These are phyloP conservation scores for Clonostachys byssicola DNA, from an alignment of 2,329 filamentous ascomycete species.

Conservation along the genomic window DNA sequence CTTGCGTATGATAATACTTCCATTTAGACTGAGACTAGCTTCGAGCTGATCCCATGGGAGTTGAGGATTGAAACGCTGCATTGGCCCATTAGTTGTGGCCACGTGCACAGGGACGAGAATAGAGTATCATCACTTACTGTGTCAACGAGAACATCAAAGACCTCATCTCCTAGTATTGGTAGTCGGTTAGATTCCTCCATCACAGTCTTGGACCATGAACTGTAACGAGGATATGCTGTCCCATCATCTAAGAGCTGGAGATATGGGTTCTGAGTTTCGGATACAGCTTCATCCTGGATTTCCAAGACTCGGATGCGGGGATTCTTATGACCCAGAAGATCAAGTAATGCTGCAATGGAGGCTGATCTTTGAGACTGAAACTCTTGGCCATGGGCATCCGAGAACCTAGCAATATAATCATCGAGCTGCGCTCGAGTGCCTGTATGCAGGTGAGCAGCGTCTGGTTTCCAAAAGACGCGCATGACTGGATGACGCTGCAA, in stretches of 20 bases:
- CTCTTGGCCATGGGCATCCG: background rate
- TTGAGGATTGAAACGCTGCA: too few species aligned
- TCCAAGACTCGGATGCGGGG: constrained; percentile 2
- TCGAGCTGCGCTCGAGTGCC: background rate
- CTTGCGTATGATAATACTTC: background rate
- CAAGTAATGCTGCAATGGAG: background rate
- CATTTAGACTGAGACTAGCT: background rate
- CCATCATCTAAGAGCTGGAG: background rate
- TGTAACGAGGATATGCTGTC: constrained; percentile 1
- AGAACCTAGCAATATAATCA: background rate
- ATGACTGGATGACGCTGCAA: background rate
- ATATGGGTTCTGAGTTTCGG: background rate
- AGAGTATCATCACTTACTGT: too few species aligned
- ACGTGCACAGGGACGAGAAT: too few species aligned
- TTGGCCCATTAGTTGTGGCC: too few species aligned
- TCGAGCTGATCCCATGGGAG: too few species aligned
- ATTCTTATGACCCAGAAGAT: constrained; percentile 3
- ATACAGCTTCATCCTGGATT: background rate
- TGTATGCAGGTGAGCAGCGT: constrained; percentile 6
- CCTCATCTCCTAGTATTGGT: too few species aligned
- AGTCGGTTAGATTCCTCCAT: background rate
- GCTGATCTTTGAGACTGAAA: background rate
- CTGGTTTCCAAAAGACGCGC: background rate
- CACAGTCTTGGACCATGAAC: background rate
- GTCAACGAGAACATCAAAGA: too few species aligned